phyloP scores from a whole-genome alignment of 78 protist genomes.

The Planoprotostelium fungivorum region DNA sequence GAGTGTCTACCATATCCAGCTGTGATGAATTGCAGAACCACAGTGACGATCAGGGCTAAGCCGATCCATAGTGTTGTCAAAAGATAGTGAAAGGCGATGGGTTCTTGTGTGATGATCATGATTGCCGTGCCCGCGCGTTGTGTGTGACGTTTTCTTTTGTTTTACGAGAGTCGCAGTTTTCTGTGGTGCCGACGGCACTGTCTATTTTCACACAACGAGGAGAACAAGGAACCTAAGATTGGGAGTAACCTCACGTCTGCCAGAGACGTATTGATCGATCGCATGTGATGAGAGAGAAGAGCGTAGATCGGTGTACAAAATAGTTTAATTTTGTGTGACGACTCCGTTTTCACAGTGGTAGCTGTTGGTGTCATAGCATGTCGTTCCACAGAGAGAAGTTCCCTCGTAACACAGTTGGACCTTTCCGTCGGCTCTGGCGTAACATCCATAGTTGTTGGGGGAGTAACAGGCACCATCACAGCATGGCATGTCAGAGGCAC shows the following conservation, averaged over 20 bases:
- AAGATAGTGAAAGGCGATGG: not conserved
- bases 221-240: too few species aligned
- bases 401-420: not conserved
- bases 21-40: not conserved
- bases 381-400: not conserved
- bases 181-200: too few species aligned
- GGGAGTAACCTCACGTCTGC: too few species aligned
- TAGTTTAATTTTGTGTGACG: not conserved
- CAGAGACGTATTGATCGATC: too few species aligned
- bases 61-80: not conserved
- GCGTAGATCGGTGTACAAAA: too few species aligned
- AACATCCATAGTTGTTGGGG: not conserved
- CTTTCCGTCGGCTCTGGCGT: not conserved
- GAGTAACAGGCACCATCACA: not conserved
- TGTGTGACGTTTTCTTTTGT: too few species aligned
- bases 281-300: too few species aligned
- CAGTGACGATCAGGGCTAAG: not conserved
- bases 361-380: not conserved
- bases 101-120: not conserved
- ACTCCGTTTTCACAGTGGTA: not conserved
- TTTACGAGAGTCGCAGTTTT: too few species aligned
- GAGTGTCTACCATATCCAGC: not conserved
- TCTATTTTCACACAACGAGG: too few species aligned
- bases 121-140: not conserved
- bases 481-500: not conserved